Percentiles rank a stretch among this genome's conserved stretches.
Evolutionary conservation across 192 early-diverging fungal genomes (phyloP).

Genomic region (Paraglomus brasilianum): DNA sequence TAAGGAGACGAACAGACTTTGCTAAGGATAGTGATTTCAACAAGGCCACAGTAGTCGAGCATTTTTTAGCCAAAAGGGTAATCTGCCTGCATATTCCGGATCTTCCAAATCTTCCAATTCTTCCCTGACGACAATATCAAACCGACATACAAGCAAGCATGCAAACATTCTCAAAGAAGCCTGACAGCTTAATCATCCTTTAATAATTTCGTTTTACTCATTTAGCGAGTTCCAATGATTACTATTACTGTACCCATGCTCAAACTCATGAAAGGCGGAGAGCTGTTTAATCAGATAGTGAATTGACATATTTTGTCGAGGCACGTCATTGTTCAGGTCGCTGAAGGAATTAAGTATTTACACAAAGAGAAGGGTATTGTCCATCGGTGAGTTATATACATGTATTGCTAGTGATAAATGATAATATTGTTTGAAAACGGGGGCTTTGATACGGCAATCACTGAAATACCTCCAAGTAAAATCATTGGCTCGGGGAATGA

Average conservation of each 20-base stretch:
- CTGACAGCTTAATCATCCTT: constrained; percentile 68
- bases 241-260: constrained; percentile 78
- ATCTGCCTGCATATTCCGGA: constrained; percentile 56
- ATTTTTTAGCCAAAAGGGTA: constrained; percentile 50
- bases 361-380: constrained; percentile 81
- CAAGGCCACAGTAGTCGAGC: constrained; percentile 39
- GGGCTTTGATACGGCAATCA: too few species aligned
- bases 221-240: constrained; percentile 75
- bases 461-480: too few species aligned
- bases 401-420: too few species aligned
- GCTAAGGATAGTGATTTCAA: too few species aligned
- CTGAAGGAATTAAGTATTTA: constrained; percentile 77
- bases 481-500: too few species aligned
- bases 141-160: constrained; percentile 41
- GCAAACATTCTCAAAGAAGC: constrained; percentile 87
- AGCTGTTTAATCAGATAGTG: constrained; percentile 86
- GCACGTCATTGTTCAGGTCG: constrained; percentile 85
- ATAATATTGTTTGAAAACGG: too few species aligned
- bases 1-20: too few species aligned
- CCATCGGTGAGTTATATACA: constrained; percentile 53
- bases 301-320: constrained; percentile 77
- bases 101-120: too few species aligned
- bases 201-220: constrained; percentile 72
- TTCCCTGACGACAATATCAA: background rate
- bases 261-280: constrained; percentile 82